phyloP scores from a whole-genome alignment of 148 eudicot species.

The Silene conica region DNA sequence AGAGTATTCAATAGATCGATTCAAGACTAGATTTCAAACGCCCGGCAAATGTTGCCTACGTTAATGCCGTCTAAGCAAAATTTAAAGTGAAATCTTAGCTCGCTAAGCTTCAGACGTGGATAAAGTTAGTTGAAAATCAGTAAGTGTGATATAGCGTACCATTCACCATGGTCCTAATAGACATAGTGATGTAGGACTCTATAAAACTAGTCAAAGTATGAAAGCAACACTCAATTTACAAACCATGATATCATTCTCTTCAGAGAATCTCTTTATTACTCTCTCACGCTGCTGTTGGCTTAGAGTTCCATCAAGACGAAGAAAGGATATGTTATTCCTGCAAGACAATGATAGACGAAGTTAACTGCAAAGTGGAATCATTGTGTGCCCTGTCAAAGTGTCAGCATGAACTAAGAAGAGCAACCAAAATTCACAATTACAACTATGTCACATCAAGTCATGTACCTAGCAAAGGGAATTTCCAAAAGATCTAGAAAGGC shows the following conservation, averaged over 20 bases:
- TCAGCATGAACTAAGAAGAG: not conserved
- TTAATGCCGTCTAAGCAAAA: too few relatives aligned
- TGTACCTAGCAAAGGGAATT: constrained; percentile 83
- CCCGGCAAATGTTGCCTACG: too few relatives aligned
- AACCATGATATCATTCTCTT: constrained; percentile 70
- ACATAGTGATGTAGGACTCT: not conserved
- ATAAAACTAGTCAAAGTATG: constrained; percentile 1
- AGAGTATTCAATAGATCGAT: too few relatives aligned
- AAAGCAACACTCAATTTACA: constrained; percentile 19
- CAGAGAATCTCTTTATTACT: constrained; percentile 89
- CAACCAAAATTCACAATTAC: not conserved
- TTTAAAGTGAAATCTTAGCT: too few relatives aligned
- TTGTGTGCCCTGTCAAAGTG: not conserved
- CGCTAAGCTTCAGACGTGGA: too few relatives aligned
- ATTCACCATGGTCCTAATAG: not conserved
- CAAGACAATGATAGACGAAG: not conserved
- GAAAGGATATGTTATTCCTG: constrained; percentile 78
- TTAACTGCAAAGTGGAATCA: not conserved
- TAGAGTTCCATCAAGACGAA: constrained; percentile 92
- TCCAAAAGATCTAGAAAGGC: constrained; percentile 90
- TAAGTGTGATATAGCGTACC: not conserved
- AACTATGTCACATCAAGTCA: constrained; percentile 7
- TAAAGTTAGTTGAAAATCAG: too few relatives aligned
- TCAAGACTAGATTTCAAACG: too few relatives aligned
- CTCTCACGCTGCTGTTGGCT: constrained; percentile 90